These are phyloP conservation scores for Nicotiana benthamiana DNA, from an alignment of 257 asterid species.

Conservation along the genomic window DNA sequence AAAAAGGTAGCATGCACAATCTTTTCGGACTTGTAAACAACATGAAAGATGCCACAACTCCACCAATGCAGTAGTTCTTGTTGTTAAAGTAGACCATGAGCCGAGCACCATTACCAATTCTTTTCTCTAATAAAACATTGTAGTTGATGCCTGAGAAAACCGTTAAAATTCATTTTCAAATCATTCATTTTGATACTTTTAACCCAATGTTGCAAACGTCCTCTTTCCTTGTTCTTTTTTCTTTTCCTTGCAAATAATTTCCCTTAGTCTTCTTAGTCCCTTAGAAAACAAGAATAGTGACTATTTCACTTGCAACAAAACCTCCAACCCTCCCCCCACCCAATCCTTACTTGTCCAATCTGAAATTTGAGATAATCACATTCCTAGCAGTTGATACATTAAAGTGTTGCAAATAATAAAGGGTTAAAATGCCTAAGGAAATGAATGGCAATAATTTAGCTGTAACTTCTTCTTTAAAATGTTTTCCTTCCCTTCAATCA, in stretches of 20 bases:
- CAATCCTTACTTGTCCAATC: neutral
- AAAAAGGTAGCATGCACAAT: neutral
- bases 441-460: neutral
- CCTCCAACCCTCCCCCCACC: too few species aligned
- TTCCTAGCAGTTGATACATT: neutral
- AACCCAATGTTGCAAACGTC: neutral
- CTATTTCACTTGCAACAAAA: neutral
- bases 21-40: neutral
- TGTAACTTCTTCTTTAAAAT: neutral
- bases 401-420: neutral
- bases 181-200: neutral
- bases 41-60: conserved; percentile 1
- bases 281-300: neutral
- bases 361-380: neutral
- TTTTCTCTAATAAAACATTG: neutral
- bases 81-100: neutral
- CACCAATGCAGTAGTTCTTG: neutral
- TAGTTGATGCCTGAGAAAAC: neutral
- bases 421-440: neutral
- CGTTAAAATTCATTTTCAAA: neutral
- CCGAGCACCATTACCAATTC: neutral
- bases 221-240: neutral
- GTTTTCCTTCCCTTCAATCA: neutral
- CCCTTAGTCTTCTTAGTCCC: neutral
- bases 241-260: neutral